Conservation (phyloP, 1,284 basidiomycete genomes). For the Sphagnurus paluster region DNA sequence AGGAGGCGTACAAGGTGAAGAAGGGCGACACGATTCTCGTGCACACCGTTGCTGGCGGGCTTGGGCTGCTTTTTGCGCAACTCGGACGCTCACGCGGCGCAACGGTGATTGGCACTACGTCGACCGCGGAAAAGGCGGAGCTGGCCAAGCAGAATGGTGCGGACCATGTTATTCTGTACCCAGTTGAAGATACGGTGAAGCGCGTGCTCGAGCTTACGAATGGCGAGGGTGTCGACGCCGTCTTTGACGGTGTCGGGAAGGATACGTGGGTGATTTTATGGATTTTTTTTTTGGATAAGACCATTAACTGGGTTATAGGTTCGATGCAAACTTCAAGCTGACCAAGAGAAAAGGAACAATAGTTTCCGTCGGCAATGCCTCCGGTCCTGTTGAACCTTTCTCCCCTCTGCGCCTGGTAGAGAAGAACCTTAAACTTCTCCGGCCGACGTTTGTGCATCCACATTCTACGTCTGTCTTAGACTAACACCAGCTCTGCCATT, state of each 20-base stretch:
- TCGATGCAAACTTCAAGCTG: conserved; percentile 82
- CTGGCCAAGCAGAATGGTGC: conserved; percentile 84
- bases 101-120: conserved; percentile 93
- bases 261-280: conserved; percentile 62
- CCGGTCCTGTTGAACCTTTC: conserved; percentile 77
- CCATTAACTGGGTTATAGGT: conserved; percentile 44
- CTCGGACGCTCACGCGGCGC: conserved; percentile 75
- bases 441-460: conserved; percentile 61
- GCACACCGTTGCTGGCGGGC: conserved; percentile 87
- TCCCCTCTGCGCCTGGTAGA: conserved; percentile 71
- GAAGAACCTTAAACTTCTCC: conserved; percentile 83
- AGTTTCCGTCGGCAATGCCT: conserved; percentile 92
- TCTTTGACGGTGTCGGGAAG: conserved; percentile 95
- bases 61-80: conserved; percentile 65
- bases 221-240: conserved; percentile 82
- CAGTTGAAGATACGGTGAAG: conserved; percentile 66
- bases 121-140: conserved; percentile 80
- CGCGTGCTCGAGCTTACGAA: conserved; percentile 80
- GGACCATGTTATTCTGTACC: conserved; percentile 85
- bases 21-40: conserved; percentile 75
- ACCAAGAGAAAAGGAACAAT: conserved; percentile 81
- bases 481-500: background rate
- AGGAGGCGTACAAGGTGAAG: conserved; percentile 84
- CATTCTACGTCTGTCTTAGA: background rate
- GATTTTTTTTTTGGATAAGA: background rate